phyloP scores from a whole-genome alignment of 768 basidiomycete species.

The Boletellus emodensis region DNA sequence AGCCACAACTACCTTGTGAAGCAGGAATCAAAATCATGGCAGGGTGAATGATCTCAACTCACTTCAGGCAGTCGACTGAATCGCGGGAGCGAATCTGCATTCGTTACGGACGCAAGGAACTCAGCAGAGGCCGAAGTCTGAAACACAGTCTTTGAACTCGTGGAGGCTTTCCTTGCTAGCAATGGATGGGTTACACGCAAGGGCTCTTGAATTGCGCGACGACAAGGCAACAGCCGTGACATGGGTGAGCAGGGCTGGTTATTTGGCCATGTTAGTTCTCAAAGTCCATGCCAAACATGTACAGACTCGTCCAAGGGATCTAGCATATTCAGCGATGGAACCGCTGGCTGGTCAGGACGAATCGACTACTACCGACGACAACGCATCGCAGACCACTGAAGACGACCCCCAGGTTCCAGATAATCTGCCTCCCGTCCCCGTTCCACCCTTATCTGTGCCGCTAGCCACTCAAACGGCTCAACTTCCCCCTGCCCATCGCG shows the following conservation, averaged over 20 bases:
- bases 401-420: slow-evolving; percentile 78
- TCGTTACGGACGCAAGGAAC: slow-evolving; percentile 23
- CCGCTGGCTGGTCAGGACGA: slow-evolving; percentile 34
- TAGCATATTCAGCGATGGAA: slow-evolving; percentile 11
- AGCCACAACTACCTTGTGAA: slow-evolving; percentile 24
- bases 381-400: slow-evolving; percentile 79
- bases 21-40: background rate
- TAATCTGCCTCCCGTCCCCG: slow-evolving; percentile 42
- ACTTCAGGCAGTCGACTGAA: slow-evolving; percentile 26
- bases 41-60: slow-evolving; percentile 7
- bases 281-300: slow-evolving; percentile 23
- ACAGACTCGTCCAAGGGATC: slow-evolving; percentile 17
- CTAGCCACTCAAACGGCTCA: slow-evolving; percentile 30
- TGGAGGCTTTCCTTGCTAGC: slow-evolving; percentile 10
- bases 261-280: slow-evolving; percentile 23
- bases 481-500: slow-evolving; percentile 36
- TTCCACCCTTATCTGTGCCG: slow-evolving; percentile 34
- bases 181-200: background rate
- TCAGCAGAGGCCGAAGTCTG: slow-evolving; percentile 25
- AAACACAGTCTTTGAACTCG: slow-evolving; percentile 16
- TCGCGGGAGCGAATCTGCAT: slow-evolving; percentile 16
- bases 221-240: slow-evolving; percentile 9
- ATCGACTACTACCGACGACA: slow-evolving; percentile 54
- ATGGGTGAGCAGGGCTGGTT: slow-evolving; percentile 8
- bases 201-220: background rate